Evolutionary conservation across 1,284 basidiomycete genomes (phyloP).

Genomic region (Moesziomyces sp.): DNA sequence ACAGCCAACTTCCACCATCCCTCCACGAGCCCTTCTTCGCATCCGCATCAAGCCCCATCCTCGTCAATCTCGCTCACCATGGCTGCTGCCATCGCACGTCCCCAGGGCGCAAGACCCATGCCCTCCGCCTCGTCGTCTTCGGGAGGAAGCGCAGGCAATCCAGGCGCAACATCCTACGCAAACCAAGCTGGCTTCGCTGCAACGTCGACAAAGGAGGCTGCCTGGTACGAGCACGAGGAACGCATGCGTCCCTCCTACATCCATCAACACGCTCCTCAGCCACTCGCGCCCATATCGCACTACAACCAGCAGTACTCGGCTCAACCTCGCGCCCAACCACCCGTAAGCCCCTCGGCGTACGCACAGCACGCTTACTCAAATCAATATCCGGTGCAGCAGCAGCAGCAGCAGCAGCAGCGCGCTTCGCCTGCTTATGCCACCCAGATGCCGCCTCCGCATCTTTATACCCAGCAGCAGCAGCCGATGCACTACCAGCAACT

Average conservation of each 20-base stretch:
- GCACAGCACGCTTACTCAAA: constrained; percentile 13
- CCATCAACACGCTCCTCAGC: constrained; percentile 38
- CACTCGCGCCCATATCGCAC: constrained; percentile 17
- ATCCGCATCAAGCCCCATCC: neutral
- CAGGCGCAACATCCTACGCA: constrained; percentile 13
- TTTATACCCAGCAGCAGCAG: constrained; percentile 31
- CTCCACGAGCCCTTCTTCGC: no score
- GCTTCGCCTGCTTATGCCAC: constrained; percentile 10
- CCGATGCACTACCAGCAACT: constrained; percentile 13
- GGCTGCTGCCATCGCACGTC: constrained; percentile 32
- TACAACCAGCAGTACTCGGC: constrained; percentile 30
- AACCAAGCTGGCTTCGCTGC: constrained; percentile 12
- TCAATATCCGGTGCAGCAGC: constrained; percentile 11
- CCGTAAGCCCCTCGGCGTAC: constrained; percentile 26
- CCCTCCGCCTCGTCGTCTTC: constrained; percentile 34
- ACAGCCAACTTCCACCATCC: neutral
- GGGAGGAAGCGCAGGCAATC: constrained; percentile 17
- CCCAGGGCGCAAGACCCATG: constrained; percentile 45
- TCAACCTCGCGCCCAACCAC: constrained; percentile 17
- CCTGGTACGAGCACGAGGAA: constrained; percentile 63
- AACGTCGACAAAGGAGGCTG: constrained; percentile 39
- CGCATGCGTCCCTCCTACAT: constrained; percentile 61
- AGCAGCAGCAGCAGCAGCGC: constrained; percentile 28
- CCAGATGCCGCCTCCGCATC: constrained; percentile 3
- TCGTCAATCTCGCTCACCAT: constrained; percentile 10